Conservation (phyloP, 148 eudicot species). For the Rhododendron ovatum region DNA sequence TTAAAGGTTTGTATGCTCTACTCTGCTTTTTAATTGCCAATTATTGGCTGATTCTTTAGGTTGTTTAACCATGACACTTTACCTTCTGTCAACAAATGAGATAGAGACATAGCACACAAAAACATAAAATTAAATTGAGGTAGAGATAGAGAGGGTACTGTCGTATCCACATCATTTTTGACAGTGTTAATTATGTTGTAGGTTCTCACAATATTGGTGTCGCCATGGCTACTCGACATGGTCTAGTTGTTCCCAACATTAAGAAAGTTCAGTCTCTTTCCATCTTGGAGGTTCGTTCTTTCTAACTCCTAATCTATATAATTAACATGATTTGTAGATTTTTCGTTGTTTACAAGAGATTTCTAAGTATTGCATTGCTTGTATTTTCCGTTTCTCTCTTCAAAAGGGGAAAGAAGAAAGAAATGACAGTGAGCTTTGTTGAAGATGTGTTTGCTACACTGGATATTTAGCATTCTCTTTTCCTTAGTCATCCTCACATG, state of each 20-base stretch:
- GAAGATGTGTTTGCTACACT: not conserved
- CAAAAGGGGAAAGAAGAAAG: not conserved
- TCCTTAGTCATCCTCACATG: not conserved
- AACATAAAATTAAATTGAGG: too few species aligned
- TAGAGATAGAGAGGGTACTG: not conserved
- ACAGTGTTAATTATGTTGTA: constrained; percentile 15
- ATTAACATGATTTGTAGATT: not conserved
- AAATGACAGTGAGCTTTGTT: not conserved
- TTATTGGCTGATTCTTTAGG: not conserved
- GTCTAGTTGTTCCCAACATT: constrained; percentile 91
- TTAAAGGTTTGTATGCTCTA: constrained; percentile 52
- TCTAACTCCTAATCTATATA: not conserved
- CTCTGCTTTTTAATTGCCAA: not conserved
- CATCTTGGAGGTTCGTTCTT: constrained; percentile 63
- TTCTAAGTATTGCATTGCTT: not conserved
- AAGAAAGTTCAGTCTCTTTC: constrained; percentile 88
- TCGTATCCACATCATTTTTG: not conserved
- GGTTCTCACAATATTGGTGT: constrained; percentile 92
- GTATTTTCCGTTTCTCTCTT: not conserved
- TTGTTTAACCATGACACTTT: not conserved
- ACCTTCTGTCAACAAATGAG: not conserved
- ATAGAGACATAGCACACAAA: not conserved
- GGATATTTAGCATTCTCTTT: not conserved
- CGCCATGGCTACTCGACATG: constrained; percentile 95
- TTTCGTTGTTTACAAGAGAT: not conserved